Conservation (phyloP, 148 eudicot genomes). For the Cornus florida region DNA sequence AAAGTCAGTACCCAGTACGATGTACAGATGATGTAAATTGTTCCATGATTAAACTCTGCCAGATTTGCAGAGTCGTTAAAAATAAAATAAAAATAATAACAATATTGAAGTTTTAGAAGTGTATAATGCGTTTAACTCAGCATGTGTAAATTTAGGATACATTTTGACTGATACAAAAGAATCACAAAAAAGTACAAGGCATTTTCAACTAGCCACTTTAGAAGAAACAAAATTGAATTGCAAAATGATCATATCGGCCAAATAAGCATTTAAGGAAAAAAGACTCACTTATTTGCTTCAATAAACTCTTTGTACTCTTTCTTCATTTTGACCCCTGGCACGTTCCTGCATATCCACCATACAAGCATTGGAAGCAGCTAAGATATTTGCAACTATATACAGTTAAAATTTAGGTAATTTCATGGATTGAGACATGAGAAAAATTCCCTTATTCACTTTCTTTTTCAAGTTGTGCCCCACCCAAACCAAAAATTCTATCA, state of each 20-base stretch:
- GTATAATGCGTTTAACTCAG: slow-evolving; percentile 20
- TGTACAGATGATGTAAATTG: too few species aligned
- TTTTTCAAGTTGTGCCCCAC: background rate
- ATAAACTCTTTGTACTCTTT: slow-evolving; percentile 96
- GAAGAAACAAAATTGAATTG: slow-evolving; percentile 40
- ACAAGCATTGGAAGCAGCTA: slow-evolving; percentile 5
- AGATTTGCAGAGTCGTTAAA: too few species aligned
- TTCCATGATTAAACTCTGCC: too few species aligned
- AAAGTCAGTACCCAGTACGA: too few species aligned
- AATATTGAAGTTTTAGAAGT: slow-evolving; percentile 1
- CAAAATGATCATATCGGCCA: slow-evolving; percentile 23
- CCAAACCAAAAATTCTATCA: background rate
- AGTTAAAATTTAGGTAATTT: background rate
- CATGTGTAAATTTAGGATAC: slow-evolving; percentile 15
- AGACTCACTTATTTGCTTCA: slow-evolving; percentile 64
- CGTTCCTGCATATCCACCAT: slow-evolving; percentile 58
- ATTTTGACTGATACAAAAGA: slow-evolving; percentile 7
- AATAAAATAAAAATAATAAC: too few species aligned
- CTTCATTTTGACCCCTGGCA: slow-evolving; percentile 98
- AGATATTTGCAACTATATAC: background rate
- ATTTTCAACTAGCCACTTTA: slow-evolving; percentile 22
- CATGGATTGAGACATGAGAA: background rate
- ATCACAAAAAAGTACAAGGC: slow-evolving; percentile 9
- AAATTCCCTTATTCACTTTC: background rate
- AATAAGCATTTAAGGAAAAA: slow-evolving; percentile 4